Base-by-base conservation (phyloP, 257 asterid species). In the Salvia hispanica region DNA sequence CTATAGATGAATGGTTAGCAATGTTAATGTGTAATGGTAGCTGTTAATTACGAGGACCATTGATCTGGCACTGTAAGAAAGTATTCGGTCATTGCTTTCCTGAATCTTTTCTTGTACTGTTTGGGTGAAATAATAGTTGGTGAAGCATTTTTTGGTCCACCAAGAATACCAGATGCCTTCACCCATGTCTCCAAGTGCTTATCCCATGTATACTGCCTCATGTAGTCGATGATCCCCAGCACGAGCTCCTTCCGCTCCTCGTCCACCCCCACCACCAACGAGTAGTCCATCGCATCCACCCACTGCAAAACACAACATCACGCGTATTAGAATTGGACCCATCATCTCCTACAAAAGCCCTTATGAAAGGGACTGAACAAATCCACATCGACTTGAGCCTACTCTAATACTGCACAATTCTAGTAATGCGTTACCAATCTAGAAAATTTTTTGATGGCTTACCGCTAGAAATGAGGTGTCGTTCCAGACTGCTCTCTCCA, bases 151-250 rank as follows among this genome's bases (percentile, higher is more conserved):
- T 74, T 94, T 1, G 92, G 96, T 12, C 98, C 96, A 47, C 99
- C 99, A 6, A 91, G 88, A 36, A 91, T 89, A 9, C 99, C 99
- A 5, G 96, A 82, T 0, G 96, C 90, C 75, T 91, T 89, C 13
- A 89, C 96, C 96, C 98, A 91, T 31, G 96, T 89, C 91, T 94
- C 99, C 83, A 91, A 66, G 42, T 88, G 99, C 85, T 94, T 94
- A 85, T 94, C 99, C 99, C 97, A 94, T 9, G 99, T 94, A 55
- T 91, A 94, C 31, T 91, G 98, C 63, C 99, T 91, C 93, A 94
- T 91, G 88, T 76, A 94, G 67, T 94, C 97, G 0, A 94, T 94
- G 69, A 94, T 94, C 73, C 97, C 97, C 70, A 94, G 52, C 5
- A 91, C 95, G 13, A 94, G 84, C 83, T 94, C 97, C 57, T 85